Evolutionary conservation across 2,329 filamentous ascomycete species (phyloP), one percentile per base, ranked within the genome.

Genomic region (Pseudopyrenochaeta lycopersici): DNA sequence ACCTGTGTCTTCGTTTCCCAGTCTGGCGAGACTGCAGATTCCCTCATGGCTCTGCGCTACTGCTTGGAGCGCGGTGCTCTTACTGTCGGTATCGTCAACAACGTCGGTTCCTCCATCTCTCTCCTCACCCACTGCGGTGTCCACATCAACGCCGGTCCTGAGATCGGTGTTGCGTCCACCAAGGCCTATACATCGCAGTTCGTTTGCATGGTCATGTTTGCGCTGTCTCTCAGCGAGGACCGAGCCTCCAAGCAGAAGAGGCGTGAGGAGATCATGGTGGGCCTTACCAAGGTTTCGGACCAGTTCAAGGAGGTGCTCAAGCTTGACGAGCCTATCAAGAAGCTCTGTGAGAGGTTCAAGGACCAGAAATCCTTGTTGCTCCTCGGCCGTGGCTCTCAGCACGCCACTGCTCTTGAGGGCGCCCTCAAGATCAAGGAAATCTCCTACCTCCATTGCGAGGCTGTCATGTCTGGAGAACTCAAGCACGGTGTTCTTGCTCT

Each of bases 381-480:
- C 49, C 86, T 99, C 57, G 95, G 95, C 57, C 91, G 95, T 83
- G 95, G 95, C 67, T 92, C 92, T 76, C 95, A 99, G 81, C 97
- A 93, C 83, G 93, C 94, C 56, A 99, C 95, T 69, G 95, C 95
- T 51, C 88, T 99, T 18, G 95, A 99, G 84, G 95, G 86, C 80
- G 95, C 95, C 44, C 85, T 99, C 67, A 99, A 99, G 85, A 99
- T 99, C 80, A 99, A 99, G 87, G 95, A 99, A 82, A 99, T 99
- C 72, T 98, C 94, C 15, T 99, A 99, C 80, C 90, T 99, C 55
- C 95, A 99, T 81, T 99, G 95, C 80, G 95, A 99, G 82, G 95
- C 95, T 69, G 95, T 99, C 83, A 99, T 99, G 95, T 98, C 95
- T 62, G 95, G 95, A 80, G 95, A 99, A 82, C 86, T 99, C 71